Percentiles rank a stretch among this genome's conserved stretches.
These are phyloP conservation scores for Myxozyma melibiosi DNA, from an alignment of 805 yeast genomes.

Conservation along the genomic window DNA sequence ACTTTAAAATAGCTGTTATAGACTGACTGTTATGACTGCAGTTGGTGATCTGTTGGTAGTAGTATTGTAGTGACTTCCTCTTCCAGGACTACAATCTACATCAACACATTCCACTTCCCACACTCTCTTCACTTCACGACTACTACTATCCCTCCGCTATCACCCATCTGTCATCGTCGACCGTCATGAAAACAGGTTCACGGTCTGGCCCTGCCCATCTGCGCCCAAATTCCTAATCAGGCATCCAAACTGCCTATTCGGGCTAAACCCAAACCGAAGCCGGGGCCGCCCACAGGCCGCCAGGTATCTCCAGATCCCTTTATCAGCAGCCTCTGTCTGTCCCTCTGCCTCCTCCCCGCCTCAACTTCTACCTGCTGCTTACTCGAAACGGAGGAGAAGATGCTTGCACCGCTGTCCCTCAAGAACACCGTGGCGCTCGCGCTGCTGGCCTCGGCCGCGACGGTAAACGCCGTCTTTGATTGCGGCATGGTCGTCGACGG, in stretches of 20 bases:
- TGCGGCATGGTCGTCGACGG: constrained; percentile 39
- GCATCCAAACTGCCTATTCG: background rate
- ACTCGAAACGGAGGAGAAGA: no score
- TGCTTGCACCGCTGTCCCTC: background rate
- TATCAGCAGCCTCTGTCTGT: background rate
- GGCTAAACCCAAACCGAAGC: background rate
- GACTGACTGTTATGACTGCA: no score
- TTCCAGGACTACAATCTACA: no score
- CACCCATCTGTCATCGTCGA: no score
- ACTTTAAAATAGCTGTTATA: no score
- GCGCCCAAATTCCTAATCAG: background rate
- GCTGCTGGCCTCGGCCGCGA: constrained; percentile 10
- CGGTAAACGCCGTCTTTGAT: constrained; percentile 36
- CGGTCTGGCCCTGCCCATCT: constrained; percentile 14
- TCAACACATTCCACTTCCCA: no score
- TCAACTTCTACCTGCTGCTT: background rate
- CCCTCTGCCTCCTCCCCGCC: background rate
- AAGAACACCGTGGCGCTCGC: constrained; percentile 9
- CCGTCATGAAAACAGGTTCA: no score
- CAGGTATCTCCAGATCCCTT: background rate
- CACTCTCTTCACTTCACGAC: no score
- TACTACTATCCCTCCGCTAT: no score
- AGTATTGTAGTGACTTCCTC: no score
- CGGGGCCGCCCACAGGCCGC: background rate
- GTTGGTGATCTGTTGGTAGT: no score